phyloP scores from a whole-genome alignment of 164 flowering plant genomes.

The Berberis vulgaris region DNA sequence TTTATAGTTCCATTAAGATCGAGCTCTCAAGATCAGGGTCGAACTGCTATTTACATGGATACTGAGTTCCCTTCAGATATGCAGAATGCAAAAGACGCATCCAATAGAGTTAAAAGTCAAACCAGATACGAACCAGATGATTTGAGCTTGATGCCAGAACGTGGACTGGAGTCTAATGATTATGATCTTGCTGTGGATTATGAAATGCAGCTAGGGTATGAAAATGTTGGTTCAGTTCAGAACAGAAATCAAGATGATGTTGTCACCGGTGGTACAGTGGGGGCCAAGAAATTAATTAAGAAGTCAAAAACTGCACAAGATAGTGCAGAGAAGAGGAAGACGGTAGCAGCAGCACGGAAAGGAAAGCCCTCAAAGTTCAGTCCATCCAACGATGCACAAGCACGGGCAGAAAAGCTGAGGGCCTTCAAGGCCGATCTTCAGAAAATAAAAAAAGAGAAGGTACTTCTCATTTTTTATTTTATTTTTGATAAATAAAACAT shows the following conservation, averaged over 20 bases:
- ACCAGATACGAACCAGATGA: constrained; percentile 70
- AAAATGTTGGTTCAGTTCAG: constrained; percentile 13
- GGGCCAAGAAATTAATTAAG: constrained; percentile 34
- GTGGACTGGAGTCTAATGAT: constrained; percentile 38
- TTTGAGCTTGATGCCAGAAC: constrained; percentile 69
- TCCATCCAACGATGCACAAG: constrained; percentile 83
- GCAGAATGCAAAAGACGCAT: constrained; percentile 24
- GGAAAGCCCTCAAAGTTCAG: constrained; percentile 69
- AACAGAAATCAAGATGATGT: constrained; percentile 23
- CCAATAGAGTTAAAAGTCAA: constrained; percentile 21
- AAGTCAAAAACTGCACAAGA: constrained; percentile 33
- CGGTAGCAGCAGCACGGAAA: constrained; percentile 43
- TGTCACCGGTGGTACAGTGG: constrained; percentile 25
- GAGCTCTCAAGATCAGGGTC: constrained; percentile 30
- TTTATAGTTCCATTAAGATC: constrained; percentile 63
- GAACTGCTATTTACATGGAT: constrained; percentile 47
- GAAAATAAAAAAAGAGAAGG: constrained; percentile 90
- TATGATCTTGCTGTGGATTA: constrained; percentile 80
- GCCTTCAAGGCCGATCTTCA: constrained; percentile 86
- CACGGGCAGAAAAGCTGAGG: constrained; percentile 84
- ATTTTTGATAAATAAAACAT: too few species aligned
- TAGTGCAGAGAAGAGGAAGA: constrained; percentile 48
- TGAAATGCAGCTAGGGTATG: constrained; percentile 47
- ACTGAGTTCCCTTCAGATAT: constrained; percentile 50
- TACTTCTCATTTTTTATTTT: constrained; percentile 14